A percentile compares a stretch with the other conserved stretches of the same genome.
phyloP scores from a whole-genome alignment of 2,329 filamentous ascomycete species.

The Penicillium hordei region DNA sequence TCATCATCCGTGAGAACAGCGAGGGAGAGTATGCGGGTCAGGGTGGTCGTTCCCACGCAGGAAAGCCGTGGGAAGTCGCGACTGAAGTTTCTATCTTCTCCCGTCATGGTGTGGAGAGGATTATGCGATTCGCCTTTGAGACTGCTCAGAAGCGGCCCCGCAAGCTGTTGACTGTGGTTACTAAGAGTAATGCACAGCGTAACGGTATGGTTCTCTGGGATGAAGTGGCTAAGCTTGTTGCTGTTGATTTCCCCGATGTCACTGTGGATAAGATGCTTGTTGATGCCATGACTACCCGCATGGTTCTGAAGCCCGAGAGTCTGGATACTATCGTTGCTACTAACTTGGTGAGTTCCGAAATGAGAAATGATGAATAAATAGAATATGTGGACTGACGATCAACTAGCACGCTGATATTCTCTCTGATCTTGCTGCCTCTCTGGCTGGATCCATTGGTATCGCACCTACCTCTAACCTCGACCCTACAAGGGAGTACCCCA shows the following conservation, averaged over 20 bases:
- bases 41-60: slow-evolving; percentile 60
- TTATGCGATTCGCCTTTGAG: slow-evolving; percentile 65
- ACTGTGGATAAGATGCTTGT: slow-evolving; percentile 65
- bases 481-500: slow-evolving; percentile 60
- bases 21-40: slow-evolving; percentile 68
- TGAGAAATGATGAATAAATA: not conserved
- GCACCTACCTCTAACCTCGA: slow-evolving; percentile 69
- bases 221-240: slow-evolving; percentile 57
- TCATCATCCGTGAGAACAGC: slow-evolving; percentile 66
- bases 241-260: slow-evolving; percentile 60
- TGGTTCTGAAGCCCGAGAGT: slow-evolving; percentile 60
- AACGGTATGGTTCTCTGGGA: slow-evolving; percentile 71
- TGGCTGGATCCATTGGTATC: slow-evolving; percentile 71
- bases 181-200: slow-evolving; percentile 65
- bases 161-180: slow-evolving; percentile 62
- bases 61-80: slow-evolving; percentile 59
- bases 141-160: slow-evolving; percentile 57
- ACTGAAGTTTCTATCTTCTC: slow-evolving; percentile 67
- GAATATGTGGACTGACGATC: slow-evolving; percentile 25
- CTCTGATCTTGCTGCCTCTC: slow-evolving; percentile 67
- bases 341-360: slow-evolving; percentile 47
- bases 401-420: slow-evolving; percentile 61
- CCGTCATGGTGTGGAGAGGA: slow-evolving; percentile 57
- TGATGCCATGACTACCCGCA: slow-evolving; percentile 65
- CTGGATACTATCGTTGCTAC: slow-evolving; percentile 65